Evolutionary conservation across 2,329 filamentous ascomycete species (phyloP).

Genomic region (Cladosporium oxysporum): DNA sequence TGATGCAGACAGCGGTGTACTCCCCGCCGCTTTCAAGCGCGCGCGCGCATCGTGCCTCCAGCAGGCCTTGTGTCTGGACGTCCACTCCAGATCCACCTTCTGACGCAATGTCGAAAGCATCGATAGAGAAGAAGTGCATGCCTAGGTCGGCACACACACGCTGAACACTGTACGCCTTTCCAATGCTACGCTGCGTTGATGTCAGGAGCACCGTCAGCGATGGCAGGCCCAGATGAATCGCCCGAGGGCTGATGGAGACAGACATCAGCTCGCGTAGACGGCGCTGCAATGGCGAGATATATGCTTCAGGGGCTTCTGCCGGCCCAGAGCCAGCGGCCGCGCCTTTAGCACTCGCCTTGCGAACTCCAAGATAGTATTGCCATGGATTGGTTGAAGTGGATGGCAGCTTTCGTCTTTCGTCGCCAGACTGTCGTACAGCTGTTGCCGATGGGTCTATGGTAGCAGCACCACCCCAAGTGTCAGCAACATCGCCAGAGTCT

Average conservation of each 20-base stretch:
- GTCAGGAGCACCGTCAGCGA: conserved; percentile 84
- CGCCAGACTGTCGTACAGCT: conserved; percentile 88
- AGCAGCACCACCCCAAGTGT: conserved; percentile 82
- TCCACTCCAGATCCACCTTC: conserved; percentile 87
- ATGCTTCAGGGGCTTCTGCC: conserved; percentile 43
- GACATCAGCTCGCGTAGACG: conserved; percentile 82
- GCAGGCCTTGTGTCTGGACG: conserved; percentile 88
- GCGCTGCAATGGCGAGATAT: conserved; percentile 51
- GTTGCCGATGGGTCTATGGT: conserved; percentile 85
- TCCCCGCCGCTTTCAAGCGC: conserved; percentile 85
- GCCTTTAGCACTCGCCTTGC: conserved; percentile 62
- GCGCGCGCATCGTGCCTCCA: conserved; percentile 83
- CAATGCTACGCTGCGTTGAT: conserved; percentile 90
- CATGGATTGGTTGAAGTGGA: conserved; percentile 75
- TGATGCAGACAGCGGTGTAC: conserved; percentile 80
- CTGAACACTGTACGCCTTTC: conserved; percentile 77
- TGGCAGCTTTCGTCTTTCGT: conserved; percentile 77
- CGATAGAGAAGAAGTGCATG: conserved; percentile 83
- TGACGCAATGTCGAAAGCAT: conserved; percentile 92
- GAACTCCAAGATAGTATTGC: conserved; percentile 82
- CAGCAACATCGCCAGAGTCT: conserved; percentile 64
- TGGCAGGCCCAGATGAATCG: conserved; percentile 82
- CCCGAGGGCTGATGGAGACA: conserved; percentile 83
- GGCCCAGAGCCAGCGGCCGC: conserved; percentile 27
- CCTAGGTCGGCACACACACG: conserved; percentile 85